A percentile compares a stretch with the other conserved stretches of the same genome.
These are phyloP conservation scores for Malassezia slooffiae DNA, from an alignment of 1,284 basidiomycete species.

Conservation along the genomic window DNA sequence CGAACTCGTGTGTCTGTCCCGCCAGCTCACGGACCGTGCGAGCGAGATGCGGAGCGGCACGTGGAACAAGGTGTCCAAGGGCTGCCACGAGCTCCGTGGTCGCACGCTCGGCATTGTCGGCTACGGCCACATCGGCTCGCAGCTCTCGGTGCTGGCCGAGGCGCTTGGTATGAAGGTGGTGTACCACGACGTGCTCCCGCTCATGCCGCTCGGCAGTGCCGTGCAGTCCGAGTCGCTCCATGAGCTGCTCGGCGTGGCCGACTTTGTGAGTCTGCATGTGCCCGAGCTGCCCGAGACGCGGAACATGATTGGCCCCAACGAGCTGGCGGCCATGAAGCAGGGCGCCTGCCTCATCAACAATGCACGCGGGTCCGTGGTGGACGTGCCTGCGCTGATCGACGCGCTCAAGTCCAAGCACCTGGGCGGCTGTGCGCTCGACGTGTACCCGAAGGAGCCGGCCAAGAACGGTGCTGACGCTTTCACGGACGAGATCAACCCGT, in stretches of 20 bases:
- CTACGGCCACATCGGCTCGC: conserved; percentile 96
- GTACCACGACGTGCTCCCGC: conserved; percentile 88
- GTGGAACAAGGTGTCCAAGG: conserved; percentile 99
- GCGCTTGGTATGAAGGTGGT: conserved; percentile 90
- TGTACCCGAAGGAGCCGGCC: conserved; percentile 84
- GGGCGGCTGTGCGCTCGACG: conserved; percentile 87
- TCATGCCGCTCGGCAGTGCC: conserved; percentile 95
- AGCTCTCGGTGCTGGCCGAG: conserved; percentile 93
- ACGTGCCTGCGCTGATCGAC: conserved; percentile 77
- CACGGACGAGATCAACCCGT: conserved; percentile 34
- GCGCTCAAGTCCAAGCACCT: conserved; percentile 73
- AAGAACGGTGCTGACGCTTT: conserved; percentile 74
- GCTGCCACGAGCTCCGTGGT: conserved; percentile 94
- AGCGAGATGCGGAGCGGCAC: conserved; percentile 76
- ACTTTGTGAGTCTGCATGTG: conserved; percentile 93
- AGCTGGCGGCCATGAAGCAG: conserved; percentile 85
- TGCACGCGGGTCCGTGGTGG: conserved; percentile 85
- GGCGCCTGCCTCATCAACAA: conserved; percentile 97
- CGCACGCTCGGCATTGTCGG: conserved; percentile 97
- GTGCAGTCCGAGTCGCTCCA: conserved; percentile 73
- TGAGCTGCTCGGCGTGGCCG: conserved; percentile 66
- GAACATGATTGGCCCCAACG: conserved; percentile 71
- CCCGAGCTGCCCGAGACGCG: conserved; percentile 92
- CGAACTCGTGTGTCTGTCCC: conserved; percentile 85
- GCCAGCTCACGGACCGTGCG: conserved; percentile 81